Percentiles rank a stretch among this genome's conserved stretches.
Evolutionary conservation across 305 asterid genomes (phyloP).

Genomic region (Solanum chacoense): DNA sequence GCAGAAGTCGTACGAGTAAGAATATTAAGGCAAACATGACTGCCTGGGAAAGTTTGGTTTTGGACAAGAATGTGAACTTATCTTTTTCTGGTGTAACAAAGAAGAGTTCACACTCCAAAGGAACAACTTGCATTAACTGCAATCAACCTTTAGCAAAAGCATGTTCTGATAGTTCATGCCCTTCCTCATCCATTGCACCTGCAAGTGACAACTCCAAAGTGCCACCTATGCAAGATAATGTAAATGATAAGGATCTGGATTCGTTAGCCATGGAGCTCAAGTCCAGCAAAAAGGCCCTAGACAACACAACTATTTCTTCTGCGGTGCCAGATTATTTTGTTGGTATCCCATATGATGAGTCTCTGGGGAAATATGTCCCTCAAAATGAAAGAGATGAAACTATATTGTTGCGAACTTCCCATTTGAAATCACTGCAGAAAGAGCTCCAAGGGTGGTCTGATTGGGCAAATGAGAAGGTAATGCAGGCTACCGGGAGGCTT

Average conservation of each 20-base stretch:
- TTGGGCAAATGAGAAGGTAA: conserved; percentile 66
- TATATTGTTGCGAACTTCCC: conserved; percentile 29
- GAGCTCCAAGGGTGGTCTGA: conserved; percentile 47
- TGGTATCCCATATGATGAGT: conserved; percentile 39
- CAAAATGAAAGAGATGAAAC: conserved; percentile 40
- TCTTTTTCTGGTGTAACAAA: conserved; percentile 25
- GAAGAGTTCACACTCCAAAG: conserved; percentile 33
- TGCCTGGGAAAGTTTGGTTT: conserved; percentile 55
- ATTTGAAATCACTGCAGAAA: conserved; percentile 26
- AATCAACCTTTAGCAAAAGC: conserved; percentile 15
- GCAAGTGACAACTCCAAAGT: not conserved
- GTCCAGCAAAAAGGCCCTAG: conserved; percentile 8
- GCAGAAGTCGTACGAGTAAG: conserved; percentile 44
- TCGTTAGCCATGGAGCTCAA: conserved; percentile 12
- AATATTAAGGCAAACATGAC: conserved; percentile 54
- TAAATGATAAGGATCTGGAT: conserved; percentile 7
- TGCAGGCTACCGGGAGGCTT: conserved; percentile 59
- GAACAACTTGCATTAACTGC: conserved; percentile 12
- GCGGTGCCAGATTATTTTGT: conserved; percentile 25
- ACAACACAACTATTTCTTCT: conserved; percentile 11
- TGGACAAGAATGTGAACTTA: conserved; percentile 42
- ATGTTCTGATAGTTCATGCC: conserved; percentile 8
- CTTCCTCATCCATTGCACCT: not conserved
- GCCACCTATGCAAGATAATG: conserved; percentile 17
- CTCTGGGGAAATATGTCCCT: conserved; percentile 32